Conservation (phyloP, 2,329 filamentous ascomycete species). For the Penicillium sp. region DNA sequence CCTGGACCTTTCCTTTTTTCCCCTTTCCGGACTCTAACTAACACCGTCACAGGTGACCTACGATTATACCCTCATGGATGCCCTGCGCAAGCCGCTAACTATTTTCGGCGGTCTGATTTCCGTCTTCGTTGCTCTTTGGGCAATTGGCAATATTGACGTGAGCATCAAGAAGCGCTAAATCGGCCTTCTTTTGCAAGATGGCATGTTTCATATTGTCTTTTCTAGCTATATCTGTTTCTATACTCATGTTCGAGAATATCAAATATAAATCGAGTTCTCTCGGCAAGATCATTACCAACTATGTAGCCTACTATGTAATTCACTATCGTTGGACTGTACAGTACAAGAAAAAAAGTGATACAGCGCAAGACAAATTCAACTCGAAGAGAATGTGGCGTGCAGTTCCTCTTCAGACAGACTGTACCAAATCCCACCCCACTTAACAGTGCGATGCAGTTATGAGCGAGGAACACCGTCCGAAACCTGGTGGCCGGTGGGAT, state of each 20-base stretch:
- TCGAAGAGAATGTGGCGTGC: too few species aligned
- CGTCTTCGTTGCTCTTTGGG: conserved; percentile 76
- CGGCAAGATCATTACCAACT: neutral
- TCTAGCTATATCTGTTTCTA: conserved; percentile 15
- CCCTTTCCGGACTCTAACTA: neutral
- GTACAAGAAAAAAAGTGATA: too few species aligned
- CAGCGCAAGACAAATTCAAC: neutral
- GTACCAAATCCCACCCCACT: too few species aligned
- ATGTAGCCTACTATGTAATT: neutral
- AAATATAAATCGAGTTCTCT: conserved; percentile 9
- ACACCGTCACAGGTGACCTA: conserved; percentile 66
- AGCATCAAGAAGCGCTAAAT: conserved; percentile 69
- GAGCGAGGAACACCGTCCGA: conserved; percentile 22
- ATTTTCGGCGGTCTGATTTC: conserved; percentile 73
- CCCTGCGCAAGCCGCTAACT: conserved; percentile 83
- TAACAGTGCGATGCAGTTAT: too few species aligned
- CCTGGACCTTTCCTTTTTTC: too few species aligned
- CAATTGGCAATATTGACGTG: conserved; percentile 76
- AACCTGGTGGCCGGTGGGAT: conserved; percentile 30
- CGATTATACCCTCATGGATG: conserved; percentile 75
- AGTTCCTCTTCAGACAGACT: too few species aligned
- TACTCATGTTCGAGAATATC: conserved; percentile 12
- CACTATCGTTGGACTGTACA: neutral
- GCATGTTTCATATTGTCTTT: conserved; percentile 21
- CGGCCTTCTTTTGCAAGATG: conserved; percentile 10